phyloP scores from a whole-genome alignment of 1,139 yeast genomes.

The Sugiyamaella xylanicola region DNA sequence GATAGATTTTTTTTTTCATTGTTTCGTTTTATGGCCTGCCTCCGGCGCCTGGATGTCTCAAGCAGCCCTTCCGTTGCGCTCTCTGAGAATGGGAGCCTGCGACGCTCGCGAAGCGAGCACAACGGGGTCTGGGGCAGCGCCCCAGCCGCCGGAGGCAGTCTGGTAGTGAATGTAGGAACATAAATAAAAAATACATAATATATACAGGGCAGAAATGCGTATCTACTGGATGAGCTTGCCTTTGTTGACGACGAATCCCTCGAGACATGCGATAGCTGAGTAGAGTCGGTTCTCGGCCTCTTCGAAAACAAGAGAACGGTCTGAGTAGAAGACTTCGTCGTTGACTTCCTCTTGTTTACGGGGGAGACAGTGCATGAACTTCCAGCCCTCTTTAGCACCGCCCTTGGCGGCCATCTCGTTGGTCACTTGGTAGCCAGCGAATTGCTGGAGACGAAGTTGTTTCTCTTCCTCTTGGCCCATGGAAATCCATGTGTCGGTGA shows the following conservation, averaged over 20 bases:
- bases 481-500: constrained; percentile 97
- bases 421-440: constrained; percentile 83
- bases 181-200: not conserved
- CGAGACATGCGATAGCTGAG: constrained; percentile 93
- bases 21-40: no score
- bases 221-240: constrained; percentile 50
- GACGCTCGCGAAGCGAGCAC: not conserved
- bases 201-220: not conserved
- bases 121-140: constrained; percentile 2
- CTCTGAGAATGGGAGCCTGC: not conserved
- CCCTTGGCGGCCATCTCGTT: constrained; percentile 57
- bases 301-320: constrained; percentile 81
- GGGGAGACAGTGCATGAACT: constrained; percentile 96
- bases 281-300: constrained; percentile 96
- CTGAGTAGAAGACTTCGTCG: constrained; percentile 88
- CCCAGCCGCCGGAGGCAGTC: no score
- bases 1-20: no score
- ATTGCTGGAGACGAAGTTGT: constrained; percentile 69
- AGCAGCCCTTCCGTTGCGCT: no score
- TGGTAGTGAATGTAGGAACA: not conserved
- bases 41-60: not conserved
- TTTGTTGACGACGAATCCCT: constrained; percentile 82
- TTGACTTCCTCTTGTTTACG: constrained; percentile 92
- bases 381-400: constrained; percentile 69
- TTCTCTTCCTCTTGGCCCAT: constrained; percentile 96